Evolutionary conservation across 352 stramenopile species (phyloP).

Genomic region (Phytophthora fragariae): DNA sequence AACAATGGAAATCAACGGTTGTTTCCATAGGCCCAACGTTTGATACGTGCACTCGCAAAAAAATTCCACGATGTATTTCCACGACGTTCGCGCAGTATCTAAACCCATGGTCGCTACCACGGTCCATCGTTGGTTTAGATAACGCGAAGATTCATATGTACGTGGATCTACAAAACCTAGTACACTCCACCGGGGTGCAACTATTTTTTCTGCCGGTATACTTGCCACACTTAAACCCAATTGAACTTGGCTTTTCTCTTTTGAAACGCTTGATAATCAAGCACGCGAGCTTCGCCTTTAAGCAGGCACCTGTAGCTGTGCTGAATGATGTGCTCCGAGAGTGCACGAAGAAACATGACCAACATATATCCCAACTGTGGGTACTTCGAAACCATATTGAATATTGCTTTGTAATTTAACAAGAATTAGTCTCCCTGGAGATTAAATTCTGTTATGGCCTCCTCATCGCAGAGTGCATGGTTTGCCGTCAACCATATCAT

Average conservation of each 20-base stretch:
- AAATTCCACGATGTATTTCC: constrained; percentile 34
- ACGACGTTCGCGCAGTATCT: constrained; percentile 31
- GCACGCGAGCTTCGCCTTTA: constrained; percentile 25
- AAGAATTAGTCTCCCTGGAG: too few species aligned
- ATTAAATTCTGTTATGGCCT: not conserved
- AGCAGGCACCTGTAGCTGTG: constrained; percentile 3
- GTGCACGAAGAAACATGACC: constrained; percentile 8
- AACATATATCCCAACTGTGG: constrained; percentile 20
- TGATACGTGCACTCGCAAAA: constrained; percentile 32
- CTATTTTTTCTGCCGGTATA: constrained; percentile 36
- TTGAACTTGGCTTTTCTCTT: constrained; percentile 31
- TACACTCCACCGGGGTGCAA: constrained; percentile 13
- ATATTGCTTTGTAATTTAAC: not conserved
- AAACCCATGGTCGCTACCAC: constrained; percentile 37
- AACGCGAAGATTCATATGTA: constrained; percentile 49
- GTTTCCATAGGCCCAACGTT: constrained; percentile 16
- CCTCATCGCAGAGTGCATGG: constrained; percentile 11
- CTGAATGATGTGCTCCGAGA: constrained; percentile 7
- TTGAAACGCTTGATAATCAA: constrained; percentile 36
- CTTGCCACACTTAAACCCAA: constrained; percentile 35
- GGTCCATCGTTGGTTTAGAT: constrained; percentile 40
- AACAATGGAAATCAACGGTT: constrained; percentile 32
- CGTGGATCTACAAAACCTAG: constrained; percentile 7
- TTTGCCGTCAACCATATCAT: constrained; percentile 11
- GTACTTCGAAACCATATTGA: not conserved